Evolutionary conservation across 192 early-diverging fungal genomes (phyloP).

Genomic region (Backusella westeae): DNA sequence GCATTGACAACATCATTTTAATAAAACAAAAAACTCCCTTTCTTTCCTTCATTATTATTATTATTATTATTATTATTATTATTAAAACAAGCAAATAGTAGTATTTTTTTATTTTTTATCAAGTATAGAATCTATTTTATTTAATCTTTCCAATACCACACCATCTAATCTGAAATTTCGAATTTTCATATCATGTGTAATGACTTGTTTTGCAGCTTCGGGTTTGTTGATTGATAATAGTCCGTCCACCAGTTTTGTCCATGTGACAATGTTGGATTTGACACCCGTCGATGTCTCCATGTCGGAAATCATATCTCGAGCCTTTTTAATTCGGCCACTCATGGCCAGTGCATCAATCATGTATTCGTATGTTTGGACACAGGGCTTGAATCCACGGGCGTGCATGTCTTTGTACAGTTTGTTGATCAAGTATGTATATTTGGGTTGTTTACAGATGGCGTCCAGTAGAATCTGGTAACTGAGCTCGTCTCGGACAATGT

Average conservation of each 20-base stretch:
- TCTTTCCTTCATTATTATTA: not conserved
- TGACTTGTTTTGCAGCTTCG: constrained; percentile 7
- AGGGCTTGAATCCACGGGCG: constrained; percentile 18
- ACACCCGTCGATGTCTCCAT: constrained; percentile 22
- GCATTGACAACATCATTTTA: not conserved
- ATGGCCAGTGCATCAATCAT: constrained; percentile 13
- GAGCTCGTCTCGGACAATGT: not conserved
- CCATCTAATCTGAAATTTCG: not conserved
- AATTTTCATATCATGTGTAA: constrained; percentile 16
- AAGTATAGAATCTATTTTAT: not conserved
- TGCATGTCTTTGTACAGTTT: constrained; percentile 22
- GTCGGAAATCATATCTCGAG: not conserved
- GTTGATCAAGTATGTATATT: constrained; percentile 4
- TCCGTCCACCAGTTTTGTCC: constrained; percentile 18
- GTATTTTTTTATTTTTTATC: not conserved
- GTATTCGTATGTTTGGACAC: constrained; percentile 1
- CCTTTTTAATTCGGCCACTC: constrained; percentile 21
- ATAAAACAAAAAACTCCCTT: not conserved
- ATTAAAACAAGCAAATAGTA: not conserved
- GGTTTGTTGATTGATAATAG: constrained; percentile 4
- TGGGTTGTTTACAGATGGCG: not conserved
- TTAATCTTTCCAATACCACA: not conserved
- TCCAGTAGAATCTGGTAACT: constrained; percentile 25
- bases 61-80: not conserved
- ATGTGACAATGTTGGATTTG: constrained; percentile 6